A percentile compares a stretch with the other conserved stretches of the same genome.
These are phyloP conservation scores for Cladobotryum mycophilum DNA, from an alignment of 2,329 filamentous ascomycete species.

Conservation along the genomic window DNA sequence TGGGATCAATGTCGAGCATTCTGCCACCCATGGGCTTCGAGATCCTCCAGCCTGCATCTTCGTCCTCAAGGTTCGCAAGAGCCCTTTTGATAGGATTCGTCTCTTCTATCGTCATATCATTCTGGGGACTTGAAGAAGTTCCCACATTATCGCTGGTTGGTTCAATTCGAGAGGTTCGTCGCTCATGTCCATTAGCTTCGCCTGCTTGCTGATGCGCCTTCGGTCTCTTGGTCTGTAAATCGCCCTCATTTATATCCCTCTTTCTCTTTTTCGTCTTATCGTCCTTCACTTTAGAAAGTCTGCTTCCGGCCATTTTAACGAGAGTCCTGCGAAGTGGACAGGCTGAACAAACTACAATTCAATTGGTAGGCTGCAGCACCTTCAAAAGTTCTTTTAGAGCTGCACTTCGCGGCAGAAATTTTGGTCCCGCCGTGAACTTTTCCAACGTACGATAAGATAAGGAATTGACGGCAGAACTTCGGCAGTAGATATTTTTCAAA, in stretches of 20 bases:
- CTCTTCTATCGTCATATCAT: slow-evolving; percentile 12
- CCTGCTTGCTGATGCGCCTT: slow-evolving; percentile 26
- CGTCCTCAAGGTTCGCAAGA: slow-evolving; percentile 23
- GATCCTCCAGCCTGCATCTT: slow-evolving; percentile 47
- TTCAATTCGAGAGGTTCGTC: background rate
- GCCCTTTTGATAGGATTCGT: slow-evolving; percentile 14
- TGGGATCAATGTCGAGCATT: slow-evolving; percentile 59
- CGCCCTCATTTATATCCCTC: slow-evolving; percentile 37
- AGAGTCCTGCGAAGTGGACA: background rate
- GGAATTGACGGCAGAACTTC: slow-evolving; percentile 24
- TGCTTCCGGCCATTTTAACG: slow-evolving; percentile 30
- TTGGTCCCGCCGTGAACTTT: slow-evolving; percentile 36
- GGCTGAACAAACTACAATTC: background rate
- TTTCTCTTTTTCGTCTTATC: slow-evolving; percentile 42
- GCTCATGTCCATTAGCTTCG: slow-evolving; percentile 4
- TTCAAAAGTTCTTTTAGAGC: slow-evolving; percentile 6
- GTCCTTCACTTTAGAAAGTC: slow-evolving; percentile 27
- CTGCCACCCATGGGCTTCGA: slow-evolving; percentile 60
- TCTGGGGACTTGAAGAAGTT: background rate
- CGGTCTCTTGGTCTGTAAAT: slow-evolving; percentile 36
- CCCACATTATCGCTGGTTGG: background rate
- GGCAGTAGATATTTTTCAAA: slow-evolving; percentile 21
- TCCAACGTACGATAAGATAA: slow-evolving; percentile 35
- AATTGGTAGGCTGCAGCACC: slow-evolving; percentile 12
- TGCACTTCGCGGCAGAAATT: slow-evolving; percentile 26